Base-by-base conservation (phyloP, 768 basidiomycete genomes). In the Xerocomellus amylosporus region DNA sequence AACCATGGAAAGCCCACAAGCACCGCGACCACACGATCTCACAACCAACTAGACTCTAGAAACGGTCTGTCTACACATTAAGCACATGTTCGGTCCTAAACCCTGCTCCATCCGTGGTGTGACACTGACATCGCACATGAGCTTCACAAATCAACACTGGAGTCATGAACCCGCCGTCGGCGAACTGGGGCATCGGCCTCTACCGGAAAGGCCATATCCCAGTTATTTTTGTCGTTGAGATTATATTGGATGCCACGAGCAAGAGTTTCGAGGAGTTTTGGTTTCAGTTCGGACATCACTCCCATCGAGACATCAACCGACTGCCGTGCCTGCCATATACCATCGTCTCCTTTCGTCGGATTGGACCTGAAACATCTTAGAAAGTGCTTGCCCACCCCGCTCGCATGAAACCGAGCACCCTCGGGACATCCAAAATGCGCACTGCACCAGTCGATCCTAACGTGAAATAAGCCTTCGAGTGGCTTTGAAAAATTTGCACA, bases 241-340 rank as follows among this genome's bases (percentile, higher is more conserved):
- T 49, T 40, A 26, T 46, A 40, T 39, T 52, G 52, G 41, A 53
- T 31, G 44, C 54, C 58, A 34, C 50, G 17, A 20, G 43, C 63
- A 59, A 53, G 56, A 30, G 45, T 53, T 43, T 53, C 58, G 49
- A 58, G 55, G n/a, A 51, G 59, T 51, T 41, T 66, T 37, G 53
- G 63, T 58, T 45, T 66, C 43, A 45, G 51, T 31, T 43, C 58
- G 50, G 51, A 64, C 50, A 42, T 54, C 8, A 61, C 60, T 5
- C 66, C 68, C 48, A 65, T 58, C 13, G 67, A 62, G 30, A 68
- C 5, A 15, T 65, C 64, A 31, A 65, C n/a, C 14, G 59, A 63
- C 12, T 54, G 51, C 37, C 60, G 53, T 30, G 60, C 15, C 9
- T n/a, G 50, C 58, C 61, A 60, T 55, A 39, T 46, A 20, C 55